Conservation (phyloP, 495 filamentous ascomycete species). For the Thermothielavioides terrestris region DNA sequence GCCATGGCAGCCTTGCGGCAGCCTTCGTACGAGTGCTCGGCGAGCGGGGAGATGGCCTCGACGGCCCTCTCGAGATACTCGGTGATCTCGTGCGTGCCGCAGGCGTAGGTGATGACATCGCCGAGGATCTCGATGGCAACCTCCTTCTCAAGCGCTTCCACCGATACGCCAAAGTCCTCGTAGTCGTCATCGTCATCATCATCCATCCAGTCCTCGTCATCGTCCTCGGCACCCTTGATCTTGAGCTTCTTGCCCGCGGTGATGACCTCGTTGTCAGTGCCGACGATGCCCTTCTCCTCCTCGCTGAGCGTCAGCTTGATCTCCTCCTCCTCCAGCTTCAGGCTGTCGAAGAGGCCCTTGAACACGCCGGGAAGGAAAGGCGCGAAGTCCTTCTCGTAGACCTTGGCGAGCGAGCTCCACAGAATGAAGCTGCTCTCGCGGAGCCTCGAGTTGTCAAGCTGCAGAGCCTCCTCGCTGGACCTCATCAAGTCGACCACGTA, state of each 20-base stretch:
- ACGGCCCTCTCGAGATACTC: conserved; percentile 82
- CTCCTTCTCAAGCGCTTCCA: conserved; percentile 91
- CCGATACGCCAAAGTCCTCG: conserved; percentile 74
- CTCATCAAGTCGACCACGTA: conserved; percentile 85
- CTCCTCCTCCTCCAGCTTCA: conserved; percentile 85
- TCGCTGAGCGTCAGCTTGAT: conserved; percentile 71
- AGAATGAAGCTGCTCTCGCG: conserved; percentile 94
- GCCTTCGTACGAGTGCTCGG: conserved; percentile 86
- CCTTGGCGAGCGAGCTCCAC: conserved; percentile 88
- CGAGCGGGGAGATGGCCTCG: conserved; percentile 66
- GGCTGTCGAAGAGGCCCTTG: conserved; percentile 71
- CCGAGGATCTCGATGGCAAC: conserved; percentile 92
- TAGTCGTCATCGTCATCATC: conserved; percentile 71
- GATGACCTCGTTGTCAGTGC: conserved; percentile 55
- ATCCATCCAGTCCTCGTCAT: conserved; percentile 52
- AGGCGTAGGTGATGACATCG: conserved; percentile 80
- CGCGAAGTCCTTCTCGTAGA: conserved; percentile 84
- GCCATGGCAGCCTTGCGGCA: conserved; percentile 83
- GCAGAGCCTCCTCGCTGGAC: conserved; percentile 82
- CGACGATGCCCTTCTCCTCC: conserved; percentile 64
- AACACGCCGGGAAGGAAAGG: conserved; percentile 80
- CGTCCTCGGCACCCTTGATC: conserved; percentile 51
- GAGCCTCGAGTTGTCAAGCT: conserved; percentile 81
- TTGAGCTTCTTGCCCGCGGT: conserved; percentile 78
- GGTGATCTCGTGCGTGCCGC: conserved; percentile 59